Evolutionary conservation across 2,329 filamentous ascomycete species (phyloP).

Genomic region (Aspergillus alliaceus): DNA sequence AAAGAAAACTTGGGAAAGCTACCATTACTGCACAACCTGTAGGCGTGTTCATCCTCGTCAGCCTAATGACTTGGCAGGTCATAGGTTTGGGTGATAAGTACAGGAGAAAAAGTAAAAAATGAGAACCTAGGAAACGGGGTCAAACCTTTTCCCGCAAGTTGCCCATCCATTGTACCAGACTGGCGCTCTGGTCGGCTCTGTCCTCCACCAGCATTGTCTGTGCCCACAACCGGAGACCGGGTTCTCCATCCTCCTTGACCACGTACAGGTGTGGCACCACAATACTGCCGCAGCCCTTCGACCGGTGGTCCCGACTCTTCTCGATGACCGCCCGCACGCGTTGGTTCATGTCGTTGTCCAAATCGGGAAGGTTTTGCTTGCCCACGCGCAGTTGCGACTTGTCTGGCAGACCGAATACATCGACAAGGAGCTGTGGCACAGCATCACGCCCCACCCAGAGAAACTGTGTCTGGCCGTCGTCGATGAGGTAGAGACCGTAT

Average conservation of each 20-base stretch:
- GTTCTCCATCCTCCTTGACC: conserved; percentile 93
- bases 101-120: conserved; percentile 7
- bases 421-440: conserved; percentile 80
- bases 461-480: conserved; percentile 97
- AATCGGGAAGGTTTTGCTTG: conserved; percentile 80
- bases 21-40: conserved; percentile 36
- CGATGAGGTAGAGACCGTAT: conserved; percentile 92
- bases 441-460: conserved; percentile 93
- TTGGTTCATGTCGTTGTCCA: conserved; percentile 97
- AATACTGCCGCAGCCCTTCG: conserved; percentile 88
- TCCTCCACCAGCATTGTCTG: conserved; percentile 95
- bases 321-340: conserved; percentile 84
- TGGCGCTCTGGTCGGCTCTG: conserved; percentile 88
- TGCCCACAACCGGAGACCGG: conserved; percentile 91
- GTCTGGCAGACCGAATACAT: conserved; percentile 88
- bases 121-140: conserved; percentile 16
- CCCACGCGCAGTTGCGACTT: conserved; percentile 83
- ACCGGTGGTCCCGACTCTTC: conserved; percentile 85
- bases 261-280: conserved; percentile 90
- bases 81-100: conserved; percentile 9
- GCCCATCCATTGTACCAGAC: conserved; percentile 90
- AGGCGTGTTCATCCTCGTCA: conserved; percentile 23
- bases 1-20: conserved; percentile 16
- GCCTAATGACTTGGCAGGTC: conserved; percentile 17
- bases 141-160: conserved; percentile 90